These are phyloP conservation scores for Cicer cuneatum DNA, from an alignment of 306 rosid species.

Conservation along the genomic window DNA sequence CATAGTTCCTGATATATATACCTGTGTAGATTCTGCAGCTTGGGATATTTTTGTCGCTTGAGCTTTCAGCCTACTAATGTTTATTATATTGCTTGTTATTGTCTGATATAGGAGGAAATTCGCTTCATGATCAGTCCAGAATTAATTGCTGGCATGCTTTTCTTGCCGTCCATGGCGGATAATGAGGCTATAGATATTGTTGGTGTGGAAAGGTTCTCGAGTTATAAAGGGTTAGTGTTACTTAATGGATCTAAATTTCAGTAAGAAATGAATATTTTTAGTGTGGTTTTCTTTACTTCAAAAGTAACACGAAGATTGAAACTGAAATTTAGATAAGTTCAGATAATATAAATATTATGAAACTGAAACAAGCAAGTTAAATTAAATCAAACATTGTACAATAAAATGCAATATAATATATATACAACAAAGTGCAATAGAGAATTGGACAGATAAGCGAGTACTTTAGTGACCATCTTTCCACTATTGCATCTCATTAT, in stretches of 20 bases:
- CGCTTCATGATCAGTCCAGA: constrained; percentile 94
- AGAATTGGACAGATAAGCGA: no score
- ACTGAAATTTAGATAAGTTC: no score
- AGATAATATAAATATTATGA: no score
- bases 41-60: constrained; percentile 40
- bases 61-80: neutral
- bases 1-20: constrained; percentile 13
- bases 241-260: constrained; percentile 34
- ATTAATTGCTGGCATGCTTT: constrained; percentile 85
- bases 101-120: constrained; percentile 80
- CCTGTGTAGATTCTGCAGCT: constrained; percentile 37
- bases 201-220: constrained; percentile 92
- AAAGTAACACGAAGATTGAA: no score
- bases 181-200: constrained; percentile 90
- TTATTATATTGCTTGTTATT: constrained; percentile 29
- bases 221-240: constrained; percentile 77
- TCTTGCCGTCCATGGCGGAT: constrained; percentile 88
- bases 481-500: no score
- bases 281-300: neutral
- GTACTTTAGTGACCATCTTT: no score
- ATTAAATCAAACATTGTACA: no score
- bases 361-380: no score
- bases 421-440: no score
- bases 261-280: constrained; percentile 9
- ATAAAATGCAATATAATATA: no score